Conservation (phyloP, 805 yeast genomes). For the Torulaspora indica region DNA sequence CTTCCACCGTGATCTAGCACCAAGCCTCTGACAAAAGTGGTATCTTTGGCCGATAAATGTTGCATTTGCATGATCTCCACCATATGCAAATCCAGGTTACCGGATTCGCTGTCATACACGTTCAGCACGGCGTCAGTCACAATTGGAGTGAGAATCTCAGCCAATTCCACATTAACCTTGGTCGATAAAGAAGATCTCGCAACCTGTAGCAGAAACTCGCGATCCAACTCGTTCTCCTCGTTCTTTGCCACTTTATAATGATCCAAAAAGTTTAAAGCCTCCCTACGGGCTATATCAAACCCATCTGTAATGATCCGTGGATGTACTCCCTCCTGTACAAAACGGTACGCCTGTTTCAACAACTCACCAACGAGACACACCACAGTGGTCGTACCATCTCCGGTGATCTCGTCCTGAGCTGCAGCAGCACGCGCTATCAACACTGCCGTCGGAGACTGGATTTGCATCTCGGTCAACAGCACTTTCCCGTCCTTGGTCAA, state of each 20-base stretch:
- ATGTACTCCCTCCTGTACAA: constrained; percentile 88
- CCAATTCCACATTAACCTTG: constrained; percentile 71
- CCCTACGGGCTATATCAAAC: constrained; percentile 82
- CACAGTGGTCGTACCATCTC: constrained; percentile 97
- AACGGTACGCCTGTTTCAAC: constrained; percentile 90
- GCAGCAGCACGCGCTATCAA: constrained; percentile 96
- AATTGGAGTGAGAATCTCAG: constrained; percentile 82
- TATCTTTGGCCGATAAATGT: constrained; percentile 79
- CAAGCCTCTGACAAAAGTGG: constrained; percentile 77
- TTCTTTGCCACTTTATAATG: constrained; percentile 50
- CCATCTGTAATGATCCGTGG: constrained; percentile 95
- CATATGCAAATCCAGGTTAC: constrained; percentile 84
- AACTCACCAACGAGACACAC: constrained; percentile 91
- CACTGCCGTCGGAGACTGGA: constrained; percentile 84
- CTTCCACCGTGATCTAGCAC: constrained; percentile 98
- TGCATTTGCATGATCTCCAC: constrained; percentile 98
- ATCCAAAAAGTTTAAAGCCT: constrained; percentile 65
- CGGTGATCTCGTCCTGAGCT: constrained; percentile 98
- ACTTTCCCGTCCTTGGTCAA: constrained; percentile 97
- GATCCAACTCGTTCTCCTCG: constrained; percentile 48
- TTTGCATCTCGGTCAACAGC: constrained; percentile 90
- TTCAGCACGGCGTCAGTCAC: constrained; percentile 93
- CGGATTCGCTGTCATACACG: constrained; percentile 51
- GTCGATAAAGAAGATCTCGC: constrained; percentile 87
- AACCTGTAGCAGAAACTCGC: constrained; percentile 86